Percentiles rank a stretch among this genome's conserved stretches.
Evolutionary conservation across 1,284 basidiomycete genomes (phyloP).

Genomic region (Coniferiporia weirii): DNA sequence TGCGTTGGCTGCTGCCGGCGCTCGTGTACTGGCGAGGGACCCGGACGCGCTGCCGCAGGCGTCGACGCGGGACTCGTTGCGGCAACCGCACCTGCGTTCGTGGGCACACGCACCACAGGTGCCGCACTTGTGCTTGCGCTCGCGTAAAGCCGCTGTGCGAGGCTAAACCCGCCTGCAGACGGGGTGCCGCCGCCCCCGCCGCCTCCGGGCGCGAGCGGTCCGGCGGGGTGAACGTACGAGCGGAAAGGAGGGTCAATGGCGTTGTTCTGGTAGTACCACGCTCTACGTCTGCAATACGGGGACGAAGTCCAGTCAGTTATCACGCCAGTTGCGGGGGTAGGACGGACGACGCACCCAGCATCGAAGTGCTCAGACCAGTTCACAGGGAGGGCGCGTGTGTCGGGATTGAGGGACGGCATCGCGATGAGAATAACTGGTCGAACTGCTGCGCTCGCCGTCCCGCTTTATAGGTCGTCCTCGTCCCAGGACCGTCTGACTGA

Average conservation of each 20-base stretch:
- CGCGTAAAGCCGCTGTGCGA: background rate
- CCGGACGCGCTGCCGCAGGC: too few relatives aligned
- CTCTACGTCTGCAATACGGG: background rate
- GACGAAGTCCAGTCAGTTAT: background rate
- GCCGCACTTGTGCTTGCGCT: background rate
- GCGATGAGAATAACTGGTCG: too few relatives aligned
- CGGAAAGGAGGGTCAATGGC: too few relatives aligned
- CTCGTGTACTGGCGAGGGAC: too few relatives aligned
- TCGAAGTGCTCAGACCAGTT: conserved; percentile 72
- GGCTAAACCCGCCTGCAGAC: background rate
- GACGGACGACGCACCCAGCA: conserved; percentile 43
- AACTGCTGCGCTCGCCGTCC: too few relatives aligned
- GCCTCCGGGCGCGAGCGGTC: background rate
- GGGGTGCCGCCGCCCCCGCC: too few relatives aligned
- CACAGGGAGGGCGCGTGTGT: conserved; percentile 52
- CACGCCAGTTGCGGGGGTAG: background rate
- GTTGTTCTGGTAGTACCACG: background rate
- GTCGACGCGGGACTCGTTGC: background rate
- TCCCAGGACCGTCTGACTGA: too few relatives aligned
- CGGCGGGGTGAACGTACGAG: background rate
- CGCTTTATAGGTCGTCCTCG: too few relatives aligned
- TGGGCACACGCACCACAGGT: background rate
- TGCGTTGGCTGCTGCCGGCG: too few relatives aligned
- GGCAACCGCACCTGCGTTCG: background rate
- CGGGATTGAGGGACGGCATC: conserved; percentile 43